Conservation (phyloP, 495 filamentous ascomycete genomes). For the Penicillium antarcticum region DNA sequence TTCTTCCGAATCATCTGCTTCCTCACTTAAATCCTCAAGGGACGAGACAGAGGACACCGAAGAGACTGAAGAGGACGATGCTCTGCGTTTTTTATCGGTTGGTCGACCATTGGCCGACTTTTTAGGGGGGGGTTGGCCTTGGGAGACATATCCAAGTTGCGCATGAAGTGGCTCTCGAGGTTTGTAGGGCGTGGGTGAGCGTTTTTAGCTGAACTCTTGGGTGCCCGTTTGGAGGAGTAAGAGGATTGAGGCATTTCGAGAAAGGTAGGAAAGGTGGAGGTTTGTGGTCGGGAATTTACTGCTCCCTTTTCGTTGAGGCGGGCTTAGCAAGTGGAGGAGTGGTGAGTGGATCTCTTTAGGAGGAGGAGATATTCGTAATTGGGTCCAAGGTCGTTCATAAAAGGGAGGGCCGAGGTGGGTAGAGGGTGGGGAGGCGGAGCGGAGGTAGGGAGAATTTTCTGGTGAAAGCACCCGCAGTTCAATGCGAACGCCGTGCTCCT, state of each 20-base stretch:
- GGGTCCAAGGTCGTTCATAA: slow-evolving; percentile 4
- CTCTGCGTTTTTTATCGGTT: slow-evolving; percentile 36
- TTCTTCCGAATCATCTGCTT: slow-evolving; percentile 42
- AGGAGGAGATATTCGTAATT: not conserved
- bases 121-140: slow-evolving; percentile 23
- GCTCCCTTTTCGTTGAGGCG: slow-evolving; percentile 1
- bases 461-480: slow-evolving; percentile 41
- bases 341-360: not conserved
- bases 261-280: not conserved
- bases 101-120: slow-evolving; percentile 26
- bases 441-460: slow-evolving; percentile 14
- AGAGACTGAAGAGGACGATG: slow-evolving; percentile 40
- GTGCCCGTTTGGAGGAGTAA: slow-evolving; percentile 31
- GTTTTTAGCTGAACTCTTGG: slow-evolving; percentile 26
- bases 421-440: slow-evolving; percentile 8
- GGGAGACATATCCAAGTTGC: slow-evolving; percentile 16
- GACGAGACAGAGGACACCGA: slow-evolving; percentile 44
- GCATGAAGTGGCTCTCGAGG: slow-evolving; percentile 17
- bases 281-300: not conserved
- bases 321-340: slow-evolving; percentile 2
- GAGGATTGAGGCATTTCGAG: slow-evolving; percentile 30
- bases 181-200: slow-evolving; percentile 20
- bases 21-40: slow-evolving; percentile 36
- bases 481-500: slow-evolving; percentile 36
- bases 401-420: not conserved